Evolutionary conservation across 225 moss, liverwort and hornwort species (phyloP).

Genomic region (Polytrichum commune): DNA sequence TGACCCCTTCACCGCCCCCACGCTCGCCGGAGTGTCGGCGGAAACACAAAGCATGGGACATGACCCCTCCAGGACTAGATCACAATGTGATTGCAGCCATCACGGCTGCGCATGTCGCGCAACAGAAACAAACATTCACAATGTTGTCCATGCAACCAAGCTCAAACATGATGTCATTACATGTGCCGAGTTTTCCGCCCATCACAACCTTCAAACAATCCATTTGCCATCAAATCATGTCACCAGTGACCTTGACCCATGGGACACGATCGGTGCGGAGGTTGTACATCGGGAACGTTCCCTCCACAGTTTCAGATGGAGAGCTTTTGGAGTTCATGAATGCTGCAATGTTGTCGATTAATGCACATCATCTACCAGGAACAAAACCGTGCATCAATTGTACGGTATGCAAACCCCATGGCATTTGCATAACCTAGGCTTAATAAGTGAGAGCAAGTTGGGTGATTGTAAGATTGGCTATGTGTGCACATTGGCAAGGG

Average conservation of each 20-base stretch:
- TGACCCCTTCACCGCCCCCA: conserved; percentile 71
- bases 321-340: conserved; percentile 93
- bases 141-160: conserved; percentile 40
- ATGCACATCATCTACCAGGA: conserved; percentile 72
- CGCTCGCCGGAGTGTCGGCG: conserved; percentile 58
- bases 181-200: conserved; percentile 30
- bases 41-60: conserved; percentile 76
- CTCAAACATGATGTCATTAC: conserved; percentile 32
- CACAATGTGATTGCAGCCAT: conserved; percentile 57
- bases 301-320: conserved; percentile 82
- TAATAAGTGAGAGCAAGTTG: too few relatives aligned
- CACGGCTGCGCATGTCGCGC: conserved; percentile 55
- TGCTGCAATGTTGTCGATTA: conserved; percentile 82
- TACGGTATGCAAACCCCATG: conserved; percentile 30
- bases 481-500: too few relatives aligned
- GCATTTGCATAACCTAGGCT: too few relatives aligned
- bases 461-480: too few relatives aligned
- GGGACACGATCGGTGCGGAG: conserved; percentile 76
- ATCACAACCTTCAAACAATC: conserved; percentile 56
- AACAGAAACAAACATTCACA: conserved; percentile 57
- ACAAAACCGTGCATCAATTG: conserved; percentile 96
- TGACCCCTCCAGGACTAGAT: conserved; percentile 60
- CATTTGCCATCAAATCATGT: conserved; percentile 57
- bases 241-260: conserved; percentile 72
- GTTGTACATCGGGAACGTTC: conserved; percentile 85